A percentile compares a stretch with the other conserved stretches of the same genome.
Conservation (phyloP, 345 rosid species). For the Physaria fendleri region DNA sequence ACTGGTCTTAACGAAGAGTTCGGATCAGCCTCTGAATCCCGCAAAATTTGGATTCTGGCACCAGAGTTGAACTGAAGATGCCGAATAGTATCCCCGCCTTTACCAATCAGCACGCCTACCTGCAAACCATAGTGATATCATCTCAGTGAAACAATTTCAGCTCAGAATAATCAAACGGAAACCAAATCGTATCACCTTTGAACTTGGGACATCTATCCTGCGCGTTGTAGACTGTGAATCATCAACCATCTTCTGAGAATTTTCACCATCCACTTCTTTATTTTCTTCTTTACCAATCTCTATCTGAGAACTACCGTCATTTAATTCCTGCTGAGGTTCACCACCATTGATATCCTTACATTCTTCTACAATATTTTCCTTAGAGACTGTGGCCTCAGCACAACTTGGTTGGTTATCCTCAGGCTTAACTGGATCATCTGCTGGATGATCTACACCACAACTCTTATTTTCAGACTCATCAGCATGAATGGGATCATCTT, state of each 20-base stretch:
- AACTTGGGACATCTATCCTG: constrained; percentile 67
- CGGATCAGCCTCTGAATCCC: constrained; percentile 80
- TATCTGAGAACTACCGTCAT: not conserved
- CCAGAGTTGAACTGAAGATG: constrained; percentile 74
- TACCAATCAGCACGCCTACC: constrained; percentile 94
- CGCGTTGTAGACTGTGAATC: constrained; percentile 34
- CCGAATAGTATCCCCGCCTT: constrained; percentile 78
- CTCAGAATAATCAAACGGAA: not conserved
- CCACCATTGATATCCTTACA: constrained; percentile 11
- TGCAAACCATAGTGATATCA: constrained; percentile 20
- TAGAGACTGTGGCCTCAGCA: too few relatives aligned
- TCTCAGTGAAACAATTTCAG: not conserved
- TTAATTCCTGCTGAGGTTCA: not conserved
- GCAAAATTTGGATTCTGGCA: constrained; percentile 80
- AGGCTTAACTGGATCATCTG: constrained; percentile 16
- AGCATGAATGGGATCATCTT: constrained; percentile 1
- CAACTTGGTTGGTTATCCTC: constrained; percentile 22
- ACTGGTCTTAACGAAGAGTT: constrained; percentile 60
- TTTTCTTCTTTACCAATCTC: constrained; percentile 3
- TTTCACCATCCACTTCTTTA: constrained; percentile 15
- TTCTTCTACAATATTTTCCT: not conserved
- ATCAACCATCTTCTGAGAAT: constrained; percentile 19
- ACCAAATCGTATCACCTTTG: constrained; percentile 44
- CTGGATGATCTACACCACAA: constrained; percentile 3
- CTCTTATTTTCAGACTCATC: constrained; percentile 7